Percentiles rank a stretch among this genome's conserved stretches.
Evolutionary conservation across 257 asterid genomes (phyloP).

Genomic region (Mentha longifolia): DNA sequence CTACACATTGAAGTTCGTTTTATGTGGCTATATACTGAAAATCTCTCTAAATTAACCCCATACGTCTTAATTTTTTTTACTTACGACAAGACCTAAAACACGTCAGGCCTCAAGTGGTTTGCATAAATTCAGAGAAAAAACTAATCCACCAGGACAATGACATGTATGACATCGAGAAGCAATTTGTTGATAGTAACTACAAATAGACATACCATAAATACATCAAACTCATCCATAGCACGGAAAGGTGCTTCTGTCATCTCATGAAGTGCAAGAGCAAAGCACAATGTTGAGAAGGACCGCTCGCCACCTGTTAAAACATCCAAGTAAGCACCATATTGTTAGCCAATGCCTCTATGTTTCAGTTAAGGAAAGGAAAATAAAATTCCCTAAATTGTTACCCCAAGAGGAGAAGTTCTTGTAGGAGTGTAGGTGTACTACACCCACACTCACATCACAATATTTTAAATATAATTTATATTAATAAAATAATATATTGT

Average conservation of each 20-base stretch:
- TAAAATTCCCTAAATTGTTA: too few relatives aligned
- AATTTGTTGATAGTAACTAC: neutral
- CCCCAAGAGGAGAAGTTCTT: too few relatives aligned
- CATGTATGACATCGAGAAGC: neutral
- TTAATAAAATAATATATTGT: too few relatives aligned
- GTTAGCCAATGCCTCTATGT: neutral
- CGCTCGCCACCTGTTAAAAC: constrained; percentile 86
- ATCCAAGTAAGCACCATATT: constrained; percentile 21
- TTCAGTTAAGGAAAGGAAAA: too few relatives aligned
- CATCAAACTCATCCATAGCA: constrained; percentile 99
- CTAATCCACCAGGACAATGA: neutral
- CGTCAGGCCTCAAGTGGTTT: neutral
- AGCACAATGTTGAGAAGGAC: constrained; percentile 94
- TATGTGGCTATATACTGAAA: neutral
- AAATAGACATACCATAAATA: constrained; percentile 72
- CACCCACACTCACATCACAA: too few relatives aligned
- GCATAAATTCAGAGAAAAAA: neutral
- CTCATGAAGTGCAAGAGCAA: constrained; percentile 96
- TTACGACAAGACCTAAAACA: neutral
- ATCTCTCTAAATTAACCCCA: neutral
- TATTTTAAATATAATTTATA: too few relatives aligned
- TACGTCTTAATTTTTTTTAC: neutral
- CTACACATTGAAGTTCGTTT: neutral
- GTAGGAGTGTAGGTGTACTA: too few relatives aligned
- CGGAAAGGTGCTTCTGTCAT: constrained; percentile 99